Evolutionary conservation across 305 asterid genomes (phyloP).

Genomic region (Fraxinus angustifolia): DNA sequence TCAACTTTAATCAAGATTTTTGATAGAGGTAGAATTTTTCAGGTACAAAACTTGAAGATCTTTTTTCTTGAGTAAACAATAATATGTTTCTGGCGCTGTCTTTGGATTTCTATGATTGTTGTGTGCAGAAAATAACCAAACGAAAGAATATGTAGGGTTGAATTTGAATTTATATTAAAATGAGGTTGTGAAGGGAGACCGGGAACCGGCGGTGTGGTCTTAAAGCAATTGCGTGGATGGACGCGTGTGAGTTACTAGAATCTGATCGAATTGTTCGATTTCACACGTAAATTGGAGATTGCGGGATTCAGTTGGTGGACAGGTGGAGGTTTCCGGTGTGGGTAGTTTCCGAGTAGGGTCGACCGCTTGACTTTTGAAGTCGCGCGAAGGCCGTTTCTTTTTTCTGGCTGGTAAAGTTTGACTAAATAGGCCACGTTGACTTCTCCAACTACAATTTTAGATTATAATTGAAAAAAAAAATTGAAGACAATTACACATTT

Average conservation of each 20-base stretch:
- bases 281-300: constrained; percentile 19
- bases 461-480: too few species aligned
- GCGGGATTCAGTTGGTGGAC: constrained; percentile 17
- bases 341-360: background rate
- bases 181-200: background rate
- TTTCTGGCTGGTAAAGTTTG: background rate
- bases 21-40: background rate
- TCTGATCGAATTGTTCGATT: background rate
- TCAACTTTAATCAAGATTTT: background rate
- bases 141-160: constrained; percentile 11
- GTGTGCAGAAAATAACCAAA: constrained; percentile 24
- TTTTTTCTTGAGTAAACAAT: background rate
- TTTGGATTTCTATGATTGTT: constrained; percentile 20
- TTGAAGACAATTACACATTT: background rate
- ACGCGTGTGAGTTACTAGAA: constrained; percentile 20
- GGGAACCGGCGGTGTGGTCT: constrained; percentile 22
- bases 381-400: background rate
- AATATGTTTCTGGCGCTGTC: constrained; percentile 24
- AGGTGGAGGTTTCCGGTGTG: constrained; percentile 24
- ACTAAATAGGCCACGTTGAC: background rate
- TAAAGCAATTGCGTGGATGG: constrained; percentile 6
- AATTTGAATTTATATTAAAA: constrained; percentile 18
- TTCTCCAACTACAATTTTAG: background rate
- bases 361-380: background rate
- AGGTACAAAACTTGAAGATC: background rate